Base-by-base conservation (phyloP, 108 stramenopile species). In the Cylindrotheca fusiformis region DNA sequence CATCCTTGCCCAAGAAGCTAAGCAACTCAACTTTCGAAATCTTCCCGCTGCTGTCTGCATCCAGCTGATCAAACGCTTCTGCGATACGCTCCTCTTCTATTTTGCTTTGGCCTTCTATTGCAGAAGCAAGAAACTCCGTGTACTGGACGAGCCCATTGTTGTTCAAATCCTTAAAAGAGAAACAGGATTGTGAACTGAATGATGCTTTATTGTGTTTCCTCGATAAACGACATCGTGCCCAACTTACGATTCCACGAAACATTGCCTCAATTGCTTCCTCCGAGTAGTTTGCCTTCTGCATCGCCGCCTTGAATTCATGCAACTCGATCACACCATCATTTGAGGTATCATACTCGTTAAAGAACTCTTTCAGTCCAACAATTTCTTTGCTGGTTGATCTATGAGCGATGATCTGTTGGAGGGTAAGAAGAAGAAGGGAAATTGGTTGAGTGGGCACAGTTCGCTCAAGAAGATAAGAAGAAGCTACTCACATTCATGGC, bases 81-180 rank as follows among this genome's bases (percentile, higher is more conserved):
- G 81, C 80, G 32, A 88, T 60, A 8, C 80, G 74, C 27, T 80
- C 76, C 74, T 84, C 79, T 18, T 61, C 65, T 47, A 87, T 79
- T 20, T 50, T 48, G 2, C 79, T 77, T 24, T 78, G 68, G 22
- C 77, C 79, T 76, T 94, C 93, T 36, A 95, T 61, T 6, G 88
- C 86, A 12, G 93, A 86, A 19, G 90, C 90, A 23, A 91, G 63
- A 70, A 95, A 95, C 63, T 95, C 93, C 2, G 70, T 72, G 48
- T 79, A 79, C 1, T 36, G 68, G 60, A 84, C 76, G 44, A 55
- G 58, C 5, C 87, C 88, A 50, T 66, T 84, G 22, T 74, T 67
- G 68, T 92, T 87, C 41, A 91, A 52, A 77, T 96, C 82, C 65
- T 62, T 17, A 0, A 14, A 6, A n/a, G n/a, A n/a, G n/a, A n/a